Base-by-base conservation (phyloP, 2,329 filamentous ascomycete species). In the Aureobasidium leucospermi region DNA sequence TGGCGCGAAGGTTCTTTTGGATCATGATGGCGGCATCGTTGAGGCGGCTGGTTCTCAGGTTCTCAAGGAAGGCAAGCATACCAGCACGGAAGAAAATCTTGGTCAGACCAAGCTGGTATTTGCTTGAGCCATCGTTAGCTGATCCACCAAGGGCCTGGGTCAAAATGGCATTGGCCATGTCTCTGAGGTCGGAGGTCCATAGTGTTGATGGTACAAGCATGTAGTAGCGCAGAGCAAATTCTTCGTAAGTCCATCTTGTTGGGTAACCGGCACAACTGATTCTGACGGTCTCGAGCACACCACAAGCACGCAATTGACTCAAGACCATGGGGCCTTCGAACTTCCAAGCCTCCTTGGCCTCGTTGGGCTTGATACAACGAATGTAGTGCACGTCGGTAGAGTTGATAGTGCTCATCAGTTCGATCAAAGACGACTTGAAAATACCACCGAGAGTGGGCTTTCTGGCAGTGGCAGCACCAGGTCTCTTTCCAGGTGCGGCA, bases 41-140 rank as follows among this genome's bases (percentile, higher is more conserved):
- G 70, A 99, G 81, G 61, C 92, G 86, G 65, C 82, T 90, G 11
- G 94, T 96, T 61, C 94, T 86, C 65, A 96, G 81, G 66, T 96
- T 96, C 76, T 99, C 94, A 53, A 99, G 79, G 78, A 96, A 96
- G 6, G 94, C 94, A 67, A 99, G 86, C 94, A 99, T 99, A 74
- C 94, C 94, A 59, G 94, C 94, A 62, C 94, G 88, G 85, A 99
- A 99, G 79, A 99, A 99, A 71, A 99, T 96, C 79, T 99, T 99
- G 56, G 93, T 97, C 65, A 97, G 80, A 76, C 94, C 94, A 64
- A 99, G 84, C 76, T 99, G 94, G 71, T 97, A 99, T 76, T 96
- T 99, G 78, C 97, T 94, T 45, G 81, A 89, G 66, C 85, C 85
- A 63, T 78, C 76, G 42, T 76, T 75, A 66, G 88, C 85, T 60